Evolutionary conservation across 2,329 filamentous ascomycete species (phyloP).

Genomic region (Penicillium sp.): DNA sequence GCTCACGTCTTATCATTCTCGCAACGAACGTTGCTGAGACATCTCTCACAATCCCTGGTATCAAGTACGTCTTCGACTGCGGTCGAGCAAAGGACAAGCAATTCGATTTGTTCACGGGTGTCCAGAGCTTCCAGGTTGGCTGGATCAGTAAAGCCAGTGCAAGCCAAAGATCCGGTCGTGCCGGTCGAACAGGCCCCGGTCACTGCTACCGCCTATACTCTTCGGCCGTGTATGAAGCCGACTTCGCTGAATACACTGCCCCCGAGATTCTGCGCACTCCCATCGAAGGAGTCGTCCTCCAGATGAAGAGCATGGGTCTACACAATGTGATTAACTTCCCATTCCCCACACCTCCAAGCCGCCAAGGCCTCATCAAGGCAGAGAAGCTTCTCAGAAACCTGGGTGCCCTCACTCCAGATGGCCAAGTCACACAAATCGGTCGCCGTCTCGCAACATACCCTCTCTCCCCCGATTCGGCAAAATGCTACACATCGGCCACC

Average conservation of each 20-base stretch:
- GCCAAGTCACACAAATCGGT: slow-evolving; percentile 77
- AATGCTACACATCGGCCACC: slow-evolving; percentile 84
- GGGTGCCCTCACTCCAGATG: slow-evolving; percentile 71
- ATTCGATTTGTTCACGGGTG: slow-evolving; percentile 83
- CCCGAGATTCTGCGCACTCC: slow-evolving; percentile 90
- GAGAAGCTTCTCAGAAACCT: slow-evolving; percentile 86
- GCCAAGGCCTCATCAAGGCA: slow-evolving; percentile 73
- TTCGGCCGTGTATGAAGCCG: slow-evolving; percentile 84
- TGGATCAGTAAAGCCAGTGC: slow-evolving; percentile 99
- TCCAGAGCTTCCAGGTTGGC: slow-evolving; percentile 91
- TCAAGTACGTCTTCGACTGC: slow-evolving; percentile 93
- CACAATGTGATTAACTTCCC: slow-evolving; percentile 91
- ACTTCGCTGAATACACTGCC: slow-evolving; percentile 81
- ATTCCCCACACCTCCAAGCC: slow-evolving; percentile 86
- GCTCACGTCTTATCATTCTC: slow-evolving; percentile 80
- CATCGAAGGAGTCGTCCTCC: slow-evolving; percentile 87
- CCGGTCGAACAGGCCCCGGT: slow-evolving; percentile 90
- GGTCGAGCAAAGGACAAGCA: slow-evolving; percentile 89
- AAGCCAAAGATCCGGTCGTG: slow-evolving; percentile 86
- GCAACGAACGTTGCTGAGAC: slow-evolving; percentile 98
- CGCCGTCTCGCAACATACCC: slow-evolving; percentile 85
- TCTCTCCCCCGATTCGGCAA: slow-evolving; percentile 83
- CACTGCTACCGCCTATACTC: slow-evolving; percentile 96
- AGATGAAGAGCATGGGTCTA: slow-evolving; percentile 92
- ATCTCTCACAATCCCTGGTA: slow-evolving; percentile 92